phyloP scores from a whole-genome alignment of 805 yeast species.

The Starmera quercuum region DNA sequence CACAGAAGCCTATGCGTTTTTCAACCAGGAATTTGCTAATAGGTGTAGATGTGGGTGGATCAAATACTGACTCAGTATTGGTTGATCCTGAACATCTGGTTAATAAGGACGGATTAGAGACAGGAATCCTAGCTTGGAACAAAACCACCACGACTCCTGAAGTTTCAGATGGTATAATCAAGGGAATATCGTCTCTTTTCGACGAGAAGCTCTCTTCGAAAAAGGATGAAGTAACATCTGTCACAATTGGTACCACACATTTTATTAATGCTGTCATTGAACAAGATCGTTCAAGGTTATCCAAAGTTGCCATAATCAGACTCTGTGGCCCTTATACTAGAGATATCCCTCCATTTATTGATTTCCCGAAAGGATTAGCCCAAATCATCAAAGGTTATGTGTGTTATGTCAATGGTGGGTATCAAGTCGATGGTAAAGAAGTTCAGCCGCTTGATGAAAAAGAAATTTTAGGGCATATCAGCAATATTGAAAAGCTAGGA shows the following conservation, averaged over 20 bases:
- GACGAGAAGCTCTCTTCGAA: slow-evolving; percentile 10
- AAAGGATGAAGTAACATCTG: slow-evolving; percentile 29
- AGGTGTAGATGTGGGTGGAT: slow-evolving; percentile 47
- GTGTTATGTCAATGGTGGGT: slow-evolving; percentile 33
- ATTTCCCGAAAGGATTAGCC: slow-evolving; percentile 33
- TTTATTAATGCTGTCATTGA: slow-evolving; percentile 44
- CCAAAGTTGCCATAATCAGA: slow-evolving; percentile 38
- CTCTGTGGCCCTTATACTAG: slow-evolving; percentile 35
- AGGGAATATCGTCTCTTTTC: slow-evolving; percentile 28
- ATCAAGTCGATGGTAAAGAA: slow-evolving; percentile 33
- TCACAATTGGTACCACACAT: slow-evolving; percentile 46
- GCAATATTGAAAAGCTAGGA: slow-evolving; percentile 23
- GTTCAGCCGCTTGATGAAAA: slow-evolving; percentile 25
- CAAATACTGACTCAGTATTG: slow-evolving; percentile 41
- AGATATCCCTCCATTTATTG: slow-evolving; percentile 33
- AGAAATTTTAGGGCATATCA: slow-evolving; percentile 22
- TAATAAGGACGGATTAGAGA: slow-evolving; percentile 15
- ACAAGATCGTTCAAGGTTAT: slow-evolving; percentile 33
- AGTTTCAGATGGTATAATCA: slow-evolving; percentile 34
- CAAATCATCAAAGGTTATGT: slow-evolving; percentile 27
- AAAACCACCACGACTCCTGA: slow-evolving; percentile 37
- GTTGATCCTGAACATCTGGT: slow-evolving; percentile 26
- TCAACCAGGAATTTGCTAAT: slow-evolving; percentile 20
- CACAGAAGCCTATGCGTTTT: too few relatives aligned
- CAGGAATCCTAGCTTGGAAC: slow-evolving; percentile 31